These are phyloP conservation scores for Hypoxylon sp. DNA, from an alignment of 2,329 filamentous ascomycete genomes.

Conservation along the genomic window DNA sequence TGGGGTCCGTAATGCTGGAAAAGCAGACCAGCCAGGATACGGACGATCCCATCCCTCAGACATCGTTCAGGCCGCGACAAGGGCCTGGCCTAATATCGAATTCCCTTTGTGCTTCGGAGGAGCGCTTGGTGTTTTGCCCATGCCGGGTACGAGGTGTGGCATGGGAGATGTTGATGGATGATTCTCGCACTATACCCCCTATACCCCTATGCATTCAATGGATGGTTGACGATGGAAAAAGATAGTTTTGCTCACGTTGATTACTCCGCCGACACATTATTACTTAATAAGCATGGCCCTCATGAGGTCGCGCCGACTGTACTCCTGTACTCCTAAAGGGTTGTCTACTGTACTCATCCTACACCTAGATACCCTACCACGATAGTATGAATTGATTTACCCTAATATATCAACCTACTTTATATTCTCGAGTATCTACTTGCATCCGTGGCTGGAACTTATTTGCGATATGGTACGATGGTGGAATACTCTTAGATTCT, in stretches of 20 bases:
- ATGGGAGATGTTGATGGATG: constrained; percentile 33
- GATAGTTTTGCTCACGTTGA: constrained; percentile 22
- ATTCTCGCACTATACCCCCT: constrained; percentile 48
- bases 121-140: constrained; percentile 28
- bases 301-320: constrained; percentile 16
- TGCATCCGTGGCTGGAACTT: background rate
- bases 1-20: constrained; percentile 9
- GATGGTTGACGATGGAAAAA: constrained; percentile 35
- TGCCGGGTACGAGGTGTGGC: constrained; percentile 25
- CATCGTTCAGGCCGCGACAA: constrained; percentile 43
- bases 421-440: background rate
- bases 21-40: constrained; percentile 1
- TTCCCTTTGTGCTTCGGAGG: constrained; percentile 33
- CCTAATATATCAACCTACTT: constrained; percentile 1
- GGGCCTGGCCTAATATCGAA: constrained; percentile 27
- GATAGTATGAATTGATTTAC: constrained; percentile 31
- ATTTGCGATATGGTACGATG: background rate
- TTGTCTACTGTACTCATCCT: constrained; percentile 23
- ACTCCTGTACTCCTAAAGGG: constrained; percentile 2
- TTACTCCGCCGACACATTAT: constrained; percentile 17
- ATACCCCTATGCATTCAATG: constrained; percentile 43
- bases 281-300: constrained; percentile 27
- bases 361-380: constrained; percentile 13
- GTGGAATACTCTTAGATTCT: background rate
- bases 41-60: constrained; percentile 6